phyloP scores from a whole-genome alignment of 225 moss, liverwort and hornwort species.

The Asterella californica region DNA sequence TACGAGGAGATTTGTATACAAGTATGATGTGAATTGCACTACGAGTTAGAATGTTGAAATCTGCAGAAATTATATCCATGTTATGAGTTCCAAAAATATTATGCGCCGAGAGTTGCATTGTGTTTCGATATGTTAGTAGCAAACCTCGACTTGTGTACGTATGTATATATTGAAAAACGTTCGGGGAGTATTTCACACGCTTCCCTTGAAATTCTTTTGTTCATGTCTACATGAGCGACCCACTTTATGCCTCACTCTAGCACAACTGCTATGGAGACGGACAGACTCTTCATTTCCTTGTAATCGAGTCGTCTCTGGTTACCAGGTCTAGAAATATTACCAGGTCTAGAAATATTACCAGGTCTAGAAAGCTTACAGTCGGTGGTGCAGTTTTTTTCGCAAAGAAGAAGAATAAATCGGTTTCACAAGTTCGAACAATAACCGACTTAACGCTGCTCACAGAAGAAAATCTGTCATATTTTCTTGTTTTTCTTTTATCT shows the following conservation, averaged over 20 bases:
- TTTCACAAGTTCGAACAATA: slow-evolving; percentile 59
- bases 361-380: slow-evolving; percentile 65
- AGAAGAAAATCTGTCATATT: background rate
- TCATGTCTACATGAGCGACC: slow-evolving; percentile 50
- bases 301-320: slow-evolving; percentile 25
- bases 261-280: slow-evolving; percentile 48
- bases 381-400: slow-evolving; percentile 61
- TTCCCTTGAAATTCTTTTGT: slow-evolving; percentile 22
- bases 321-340: no score
- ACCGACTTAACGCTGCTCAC: background rate
- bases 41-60: no score
- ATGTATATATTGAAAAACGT: no score
- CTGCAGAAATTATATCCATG: no score
- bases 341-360: slow-evolving; percentile 86
- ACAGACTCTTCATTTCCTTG: slow-evolving; percentile 31
- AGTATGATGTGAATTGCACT: no score
- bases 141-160: no score
- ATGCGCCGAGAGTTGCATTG: no score
- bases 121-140: no score
- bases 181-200: slow-evolving; percentile 21
- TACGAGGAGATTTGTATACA: no score
- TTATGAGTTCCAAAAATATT: no score
- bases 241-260: slow-evolving; percentile 62
- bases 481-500: background rate
- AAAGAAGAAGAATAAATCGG: slow-evolving; percentile 60